phyloP scores from a whole-genome alignment of 164 flowering plant genomes.

The Liquidambar formosana region DNA sequence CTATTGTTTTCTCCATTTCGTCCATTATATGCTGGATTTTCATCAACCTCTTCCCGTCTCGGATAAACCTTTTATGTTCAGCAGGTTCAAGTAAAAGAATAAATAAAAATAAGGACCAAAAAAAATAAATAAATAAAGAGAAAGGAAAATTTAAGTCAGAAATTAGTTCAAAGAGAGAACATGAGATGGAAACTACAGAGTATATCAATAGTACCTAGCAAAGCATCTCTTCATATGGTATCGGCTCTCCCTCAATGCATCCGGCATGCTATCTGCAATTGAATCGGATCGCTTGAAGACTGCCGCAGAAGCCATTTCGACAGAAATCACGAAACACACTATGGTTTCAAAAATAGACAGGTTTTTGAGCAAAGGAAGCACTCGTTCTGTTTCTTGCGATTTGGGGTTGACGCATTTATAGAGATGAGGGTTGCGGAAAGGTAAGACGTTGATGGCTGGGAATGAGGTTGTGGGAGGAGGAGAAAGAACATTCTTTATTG shows the following conservation, averaged over 20 bases:
- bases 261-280: conserved; percentile 78
- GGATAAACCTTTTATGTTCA: conserved; percentile 38
- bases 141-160: no score
- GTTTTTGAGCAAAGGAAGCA: background rate
- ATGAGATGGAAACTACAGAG: no score
- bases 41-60: conserved; percentile 68
- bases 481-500: conserved; percentile 35
- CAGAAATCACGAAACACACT: background rate
- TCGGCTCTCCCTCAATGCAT: conserved; percentile 70
- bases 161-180: no score
- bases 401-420: background rate
- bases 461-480: conserved; percentile 16
- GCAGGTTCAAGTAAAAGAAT: background rate
- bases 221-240: conserved; percentile 82
- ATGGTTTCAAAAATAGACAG: background rate
- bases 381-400: conserved; percentile 16
- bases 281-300: conserved; percentile 56
- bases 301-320: conserved; percentile 44
- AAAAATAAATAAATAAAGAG: background rate
- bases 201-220: conserved; percentile 36
- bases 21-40: conserved; percentile 63
- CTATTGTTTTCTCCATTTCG: conserved; percentile 65
- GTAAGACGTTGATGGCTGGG: background rate
- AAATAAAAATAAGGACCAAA: background rate
- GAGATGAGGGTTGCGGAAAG: conserved; percentile 1